Base-by-base conservation (phyloP, 1,139 yeast species). In the Kodamaea sp. region DNA sequence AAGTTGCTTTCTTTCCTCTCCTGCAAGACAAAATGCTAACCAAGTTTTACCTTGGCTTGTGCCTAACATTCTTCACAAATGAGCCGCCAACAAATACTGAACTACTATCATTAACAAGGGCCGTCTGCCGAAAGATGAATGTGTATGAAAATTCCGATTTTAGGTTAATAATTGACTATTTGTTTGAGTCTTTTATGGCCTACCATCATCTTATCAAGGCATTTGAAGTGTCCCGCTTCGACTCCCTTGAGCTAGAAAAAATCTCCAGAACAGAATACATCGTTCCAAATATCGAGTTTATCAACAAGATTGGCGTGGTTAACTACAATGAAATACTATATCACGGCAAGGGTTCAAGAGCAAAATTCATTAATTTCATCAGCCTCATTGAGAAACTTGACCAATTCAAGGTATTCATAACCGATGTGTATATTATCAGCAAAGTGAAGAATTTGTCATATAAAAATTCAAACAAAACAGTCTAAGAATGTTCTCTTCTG, bases 401-500 rank as follows among this genome's bases (percentile, higher is more conserved):
- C n/a, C 32, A 25, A 15, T 31, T 37, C 15, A 24, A 28, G 12
- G 22, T 20, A 12, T 20, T 37, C 11, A 12, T 32, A 5, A 16
- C 28, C 16, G 26, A 37, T n/a, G 23, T 28, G n/a, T 37, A 37
- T 13, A 26, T 26, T 10, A 19, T 30, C 4, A 21, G 34, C 30
- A 37, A 32, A 15, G 7, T 32, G 18, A 32, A 32, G 15, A 36
- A 32, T 24, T 14, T 26, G 28, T 12, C 15, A 1, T 18, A n/a
- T 3, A 4, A 4, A 13, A 23, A 9, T 6, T 18, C 21, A 9
- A 26, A 18, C 12, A 13, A 18, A 26, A 16, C 10, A 18, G 9
- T 9, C 8, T 7, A 18, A 4, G 4, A 20, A n/a, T 28, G 24
- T n/a, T 30, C 32, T 7, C 59, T 48, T 38, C 70, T 51, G 36